Evolutionary conservation across 768 basidiomycete species (phyloP).

Genomic region (Podaxis carcinomalis): DNA sequence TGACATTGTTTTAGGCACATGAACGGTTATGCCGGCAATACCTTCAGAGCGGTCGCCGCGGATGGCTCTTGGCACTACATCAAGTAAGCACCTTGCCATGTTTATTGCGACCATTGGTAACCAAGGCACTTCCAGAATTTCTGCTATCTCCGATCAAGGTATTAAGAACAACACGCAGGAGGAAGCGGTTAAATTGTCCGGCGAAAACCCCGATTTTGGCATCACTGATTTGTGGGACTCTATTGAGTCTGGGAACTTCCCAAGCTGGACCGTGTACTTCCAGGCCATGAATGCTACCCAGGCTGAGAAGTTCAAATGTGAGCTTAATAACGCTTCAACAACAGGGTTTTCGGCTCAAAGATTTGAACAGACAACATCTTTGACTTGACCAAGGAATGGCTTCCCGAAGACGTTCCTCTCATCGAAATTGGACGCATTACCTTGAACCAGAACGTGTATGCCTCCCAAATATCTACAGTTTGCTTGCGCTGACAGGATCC

Average conservation of each 20-base stretch:
- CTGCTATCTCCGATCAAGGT: constrained; percentile 14
- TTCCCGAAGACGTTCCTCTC: constrained; percentile 26
- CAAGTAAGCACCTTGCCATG: constrained; percentile 28
- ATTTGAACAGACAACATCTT: constrained; percentile 40
- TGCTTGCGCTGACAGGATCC: background rate
- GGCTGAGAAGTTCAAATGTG: constrained; percentile 42
- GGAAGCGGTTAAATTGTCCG: constrained; percentile 31
- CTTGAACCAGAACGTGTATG: constrained; percentile 32
- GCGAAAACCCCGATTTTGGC: constrained; percentile 47
- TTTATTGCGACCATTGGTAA: background rate
- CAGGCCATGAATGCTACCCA: constrained; percentile 49
- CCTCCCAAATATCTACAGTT: background rate
- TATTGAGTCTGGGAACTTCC: constrained; percentile 48
- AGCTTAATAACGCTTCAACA: constrained; percentile 5
- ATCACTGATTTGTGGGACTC: constrained; percentile 51
- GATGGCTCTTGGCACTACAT: constrained; percentile 52
- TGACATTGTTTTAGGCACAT: constrained; percentile 15
- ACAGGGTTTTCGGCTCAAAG: background rate
- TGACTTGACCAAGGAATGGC: constrained; percentile 46
- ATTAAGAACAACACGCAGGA: constrained; percentile 30
- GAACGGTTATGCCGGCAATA: constrained; percentile 17
- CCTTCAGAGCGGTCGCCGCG: constrained; percentile 27
- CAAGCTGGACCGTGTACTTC: constrained; percentile 55
- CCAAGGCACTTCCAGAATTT: constrained; percentile 29
- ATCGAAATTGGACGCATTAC: constrained; percentile 34